These are phyloP conservation scores for Quercus berberidifolia DNA, from an alignment of 306 rosid species.

Conservation along the genomic window DNA sequence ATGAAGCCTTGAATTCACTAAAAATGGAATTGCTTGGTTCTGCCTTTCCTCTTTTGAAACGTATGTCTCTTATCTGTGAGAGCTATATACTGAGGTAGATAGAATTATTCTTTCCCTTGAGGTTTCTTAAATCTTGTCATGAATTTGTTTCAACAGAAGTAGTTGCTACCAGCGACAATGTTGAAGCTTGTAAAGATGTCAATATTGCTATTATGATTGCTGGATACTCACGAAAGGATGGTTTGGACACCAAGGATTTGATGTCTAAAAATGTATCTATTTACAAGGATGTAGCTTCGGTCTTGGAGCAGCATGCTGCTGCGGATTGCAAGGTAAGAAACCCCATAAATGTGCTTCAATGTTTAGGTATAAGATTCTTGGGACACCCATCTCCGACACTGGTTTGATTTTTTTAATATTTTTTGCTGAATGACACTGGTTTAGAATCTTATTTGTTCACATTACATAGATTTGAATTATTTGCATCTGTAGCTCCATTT, in stretches of 20 bases:
- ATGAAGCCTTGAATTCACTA: slow-evolving; percentile 57
- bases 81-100: background rate
- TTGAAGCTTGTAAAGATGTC: slow-evolving; percentile 65
- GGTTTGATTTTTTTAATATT: too few relatives aligned
- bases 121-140: background rate
- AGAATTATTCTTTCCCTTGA: background rate
- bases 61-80: slow-evolving; percentile 3
- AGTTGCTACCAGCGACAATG: slow-evolving; percentile 66
- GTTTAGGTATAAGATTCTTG: too few relatives aligned
- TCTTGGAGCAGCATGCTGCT: slow-evolving; percentile 71
- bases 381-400: too few relatives aligned
- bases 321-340: slow-evolving; percentile 49
- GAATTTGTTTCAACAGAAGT: slow-evolving; percentile 35
- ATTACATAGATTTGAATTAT: too few relatives aligned
- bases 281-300: slow-evolving; percentile 76
- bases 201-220: slow-evolving; percentile 74
- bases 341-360: background rate
- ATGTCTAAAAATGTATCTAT: slow-evolving; percentile 71
- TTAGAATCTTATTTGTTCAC: too few relatives aligned
- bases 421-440: too few relatives aligned
- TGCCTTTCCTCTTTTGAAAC: slow-evolving; percentile 68
- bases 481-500: too few relatives aligned
- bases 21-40: slow-evolving; percentile 71
- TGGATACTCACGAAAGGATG: slow-evolving; percentile 71
- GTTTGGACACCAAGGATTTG: slow-evolving; percentile 78